phyloP scores from a whole-genome alignment of 73 alveolate genomes.

The Vitrella brassicaformis region DNA sequence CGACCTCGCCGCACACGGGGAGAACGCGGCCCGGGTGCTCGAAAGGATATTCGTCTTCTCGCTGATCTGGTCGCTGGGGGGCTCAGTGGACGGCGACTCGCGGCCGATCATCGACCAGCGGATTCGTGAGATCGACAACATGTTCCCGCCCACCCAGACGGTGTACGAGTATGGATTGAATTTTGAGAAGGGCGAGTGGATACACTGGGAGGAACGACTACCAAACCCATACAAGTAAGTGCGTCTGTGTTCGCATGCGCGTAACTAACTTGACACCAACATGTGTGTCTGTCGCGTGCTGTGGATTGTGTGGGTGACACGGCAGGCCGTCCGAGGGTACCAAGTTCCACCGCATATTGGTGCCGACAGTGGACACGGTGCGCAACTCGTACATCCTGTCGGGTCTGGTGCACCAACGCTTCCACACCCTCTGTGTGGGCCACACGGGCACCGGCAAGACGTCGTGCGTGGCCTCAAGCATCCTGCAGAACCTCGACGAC shows the following conservation, averaged over 20 bases:
- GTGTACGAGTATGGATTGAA: conserved; percentile 81
- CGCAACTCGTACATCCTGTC: conserved; percentile 7
- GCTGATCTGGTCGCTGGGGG: conserved; percentile 85
- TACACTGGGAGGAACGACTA: conserved; percentile 87
- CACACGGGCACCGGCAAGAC: conserved; percentile 98
- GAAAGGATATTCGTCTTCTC: conserved; percentile 83
- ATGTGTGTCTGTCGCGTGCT: too few species aligned
- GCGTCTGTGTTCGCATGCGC: too few species aligned
- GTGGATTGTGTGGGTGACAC: too few species aligned
- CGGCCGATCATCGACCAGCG: conserved; percentile 56
- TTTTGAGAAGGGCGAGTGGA: conserved; percentile 86
- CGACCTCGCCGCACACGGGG: conserved; percentile 40
- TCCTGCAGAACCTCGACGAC: conserved; percentile 41
- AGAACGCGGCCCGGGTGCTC: conserved; percentile 42
- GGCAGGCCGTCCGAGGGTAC: conserved; percentile 44
- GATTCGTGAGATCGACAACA: conserved; percentile 60
- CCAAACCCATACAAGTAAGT: conserved; percentile 70
- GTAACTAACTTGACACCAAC: too few species aligned
- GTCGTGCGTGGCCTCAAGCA: conserved; percentile 57
- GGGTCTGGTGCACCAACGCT: not conserved
- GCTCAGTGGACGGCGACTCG: conserved; percentile 80
- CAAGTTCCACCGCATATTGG: conserved; percentile 57
- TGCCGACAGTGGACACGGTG: conserved; percentile 64
- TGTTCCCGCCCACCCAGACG: conserved; percentile 69
- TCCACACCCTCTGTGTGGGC: conserved; percentile 75